A percentile compares a stretch with the other conserved stretches of the same genome.
Evolutionary conservation across 2,329 filamentous ascomycete genomes (phyloP).

Genomic region (Trichoderma endophyticum): DNA sequence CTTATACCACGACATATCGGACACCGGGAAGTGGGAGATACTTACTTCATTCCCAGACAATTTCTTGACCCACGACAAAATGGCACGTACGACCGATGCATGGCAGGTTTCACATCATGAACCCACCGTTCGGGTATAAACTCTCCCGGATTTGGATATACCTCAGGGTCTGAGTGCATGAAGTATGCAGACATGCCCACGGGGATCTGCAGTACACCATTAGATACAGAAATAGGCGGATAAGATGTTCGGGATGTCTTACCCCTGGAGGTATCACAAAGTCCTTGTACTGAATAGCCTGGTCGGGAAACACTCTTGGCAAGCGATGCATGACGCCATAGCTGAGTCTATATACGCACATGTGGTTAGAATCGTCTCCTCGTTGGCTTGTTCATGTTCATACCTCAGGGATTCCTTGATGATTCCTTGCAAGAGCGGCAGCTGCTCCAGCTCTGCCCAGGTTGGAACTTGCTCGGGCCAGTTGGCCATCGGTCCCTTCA

Average conservation of each 20-base stretch:
- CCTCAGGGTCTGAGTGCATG: neutral
- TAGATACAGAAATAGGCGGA: neutral
- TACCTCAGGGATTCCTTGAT: slow-evolving; percentile 1
- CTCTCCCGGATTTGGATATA: neutral
- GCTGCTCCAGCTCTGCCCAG: neutral
- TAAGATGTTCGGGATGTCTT: neutral
- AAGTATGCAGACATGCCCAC: neutral
- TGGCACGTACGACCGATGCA: neutral
- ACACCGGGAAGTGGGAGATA: neutral
- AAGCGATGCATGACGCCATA: slow-evolving; percentile 5
- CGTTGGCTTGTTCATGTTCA: neutral
- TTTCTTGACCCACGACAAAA: neutral
- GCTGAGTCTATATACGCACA: neutral
- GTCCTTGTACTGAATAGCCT: neutral
- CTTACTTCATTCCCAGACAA: slow-evolving; percentile 1
- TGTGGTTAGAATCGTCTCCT: neutral
- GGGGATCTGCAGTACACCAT: neutral
- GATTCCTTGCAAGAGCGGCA: neutral
- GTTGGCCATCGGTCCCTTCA: neutral
- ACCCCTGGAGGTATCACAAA: neutral
- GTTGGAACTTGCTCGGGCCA: neutral
- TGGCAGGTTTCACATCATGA: neutral
- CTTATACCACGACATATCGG: neutral
- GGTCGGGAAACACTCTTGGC: slow-evolving; percentile 1
- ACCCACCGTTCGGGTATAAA: neutral